Base-by-base conservation (phyloP, 371 early-diverging fungal genomes). In the Syncephalastrum contaminatum region DNA sequence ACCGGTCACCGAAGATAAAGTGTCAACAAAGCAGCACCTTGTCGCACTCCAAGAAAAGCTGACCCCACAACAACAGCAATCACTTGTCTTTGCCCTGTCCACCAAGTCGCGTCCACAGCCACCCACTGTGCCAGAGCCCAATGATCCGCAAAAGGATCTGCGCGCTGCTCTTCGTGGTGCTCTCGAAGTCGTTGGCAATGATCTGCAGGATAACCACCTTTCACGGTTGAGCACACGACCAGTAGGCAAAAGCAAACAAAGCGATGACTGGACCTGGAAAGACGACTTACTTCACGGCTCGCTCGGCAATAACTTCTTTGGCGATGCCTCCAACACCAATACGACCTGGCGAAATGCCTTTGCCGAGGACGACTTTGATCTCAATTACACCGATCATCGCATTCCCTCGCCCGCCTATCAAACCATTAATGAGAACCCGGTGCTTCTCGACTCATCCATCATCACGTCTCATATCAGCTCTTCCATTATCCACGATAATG, bases 111-210 rank as follows among this genome's bases (percentile, higher is more conserved):
- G 39, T 27, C 20, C 44, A 14, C 49, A 44, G 6, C 48, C 58
- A 18, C 24, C 18, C 42, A 42, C 51, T 3, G 27, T 44, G 10
- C 45, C 36, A 27, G 14, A 16, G 20, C 14, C 16, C 19, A 44
- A 21, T 43, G 20, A 54, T 18, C 42, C 46, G 15, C 60, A 60
- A 36, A 36, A 59, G 27, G 52, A 64, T 42, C 36, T 68, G 19
- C 64, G 69, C 7, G 69, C 64, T 36, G 62, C 60, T 24, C 46
- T 68, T 4, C 54, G 64, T 36, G 63, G 69, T 42, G 69, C 69
- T 22, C 50, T 68, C 10, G 64, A 63, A n/a, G 7, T 61, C 13
- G 61, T 64, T 18, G 62, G 60, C 42, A 63, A 63, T 48, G 64
- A 68, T 27, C 63, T 68, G 64, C 63, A 63, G 36, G 58, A 59